Conservation (phyloP, 164 flowering plant species). For the Aristolochia fimbriata region DNA sequence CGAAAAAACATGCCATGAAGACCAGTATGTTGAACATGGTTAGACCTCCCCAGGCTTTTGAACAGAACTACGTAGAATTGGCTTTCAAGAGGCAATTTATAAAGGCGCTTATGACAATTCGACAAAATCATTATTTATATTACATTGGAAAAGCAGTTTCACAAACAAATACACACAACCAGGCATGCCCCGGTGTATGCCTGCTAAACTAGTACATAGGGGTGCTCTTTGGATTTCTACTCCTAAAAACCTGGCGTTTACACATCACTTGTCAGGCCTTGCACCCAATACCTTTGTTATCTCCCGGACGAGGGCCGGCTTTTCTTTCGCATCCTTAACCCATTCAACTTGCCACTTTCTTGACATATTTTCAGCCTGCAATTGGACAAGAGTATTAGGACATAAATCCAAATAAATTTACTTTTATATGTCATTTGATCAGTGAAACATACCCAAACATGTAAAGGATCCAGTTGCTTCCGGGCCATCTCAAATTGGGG, state of each 20-base stretch:
- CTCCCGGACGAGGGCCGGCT: conserved; percentile 45
- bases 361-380: conserved; percentile 53
- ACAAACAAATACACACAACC: too few species aligned
- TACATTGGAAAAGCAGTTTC: too few species aligned
- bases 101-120: too few species aligned
- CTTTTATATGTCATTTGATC: not conserved
- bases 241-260: not conserved
- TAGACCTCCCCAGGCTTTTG: too few species aligned
- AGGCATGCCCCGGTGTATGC: too few species aligned
- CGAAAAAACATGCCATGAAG: too few species aligned
- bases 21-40: too few species aligned
- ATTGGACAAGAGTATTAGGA: conserved; percentile 8
- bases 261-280: conserved; percentile 29
- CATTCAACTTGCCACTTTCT: conserved; percentile 53
- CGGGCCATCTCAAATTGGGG: conserved; percentile 43
- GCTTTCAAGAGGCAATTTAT: too few species aligned
- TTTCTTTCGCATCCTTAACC: conserved; percentile 44
- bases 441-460: conserved; percentile 46
- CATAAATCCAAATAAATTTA: not conserved
- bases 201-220: too few species aligned
- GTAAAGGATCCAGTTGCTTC: conserved; percentile 49
- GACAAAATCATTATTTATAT: too few species aligned
- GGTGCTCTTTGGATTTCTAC: too few species aligned
- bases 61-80: too few species aligned
- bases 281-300: conserved; percentile 50